A percentile compares a stretch with the other conserved stretches of the same genome.
Evolutionary conservation across 2,329 filamentous ascomycete genomes (phyloP).

Genomic region (Trichothecium sympodiale): DNA sequence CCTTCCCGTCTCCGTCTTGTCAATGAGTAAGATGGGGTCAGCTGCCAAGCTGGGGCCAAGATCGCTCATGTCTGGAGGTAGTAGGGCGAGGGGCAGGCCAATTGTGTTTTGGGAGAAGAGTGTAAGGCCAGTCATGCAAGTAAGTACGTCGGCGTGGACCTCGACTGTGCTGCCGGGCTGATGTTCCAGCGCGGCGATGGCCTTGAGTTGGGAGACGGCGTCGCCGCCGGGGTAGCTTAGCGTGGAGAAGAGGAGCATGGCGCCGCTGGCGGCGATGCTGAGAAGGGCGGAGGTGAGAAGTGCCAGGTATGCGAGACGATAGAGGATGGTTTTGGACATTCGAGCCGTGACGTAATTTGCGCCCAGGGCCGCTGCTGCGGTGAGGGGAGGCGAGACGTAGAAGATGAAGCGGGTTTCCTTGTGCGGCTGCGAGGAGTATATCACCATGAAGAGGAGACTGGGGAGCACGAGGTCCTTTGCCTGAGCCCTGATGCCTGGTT

Average conservation of each 20-base stretch:
- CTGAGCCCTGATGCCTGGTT: slow-evolving; percentile 30
- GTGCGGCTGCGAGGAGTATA: slow-evolving; percentile 86
- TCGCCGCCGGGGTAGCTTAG: slow-evolving; percentile 91
- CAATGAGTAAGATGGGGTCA: slow-evolving; percentile 30
- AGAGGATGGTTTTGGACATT: slow-evolving; percentile 47
- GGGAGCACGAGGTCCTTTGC: slow-evolving; percentile 49
- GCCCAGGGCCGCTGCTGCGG: slow-evolving; percentile 62
- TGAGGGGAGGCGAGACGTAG: slow-evolving; percentile 73
- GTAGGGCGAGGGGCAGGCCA: slow-evolving; percentile 23
- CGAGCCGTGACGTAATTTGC: slow-evolving; percentile 61
- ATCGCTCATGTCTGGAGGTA: slow-evolving; percentile 6
- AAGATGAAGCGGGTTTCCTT: slow-evolving; percentile 96
- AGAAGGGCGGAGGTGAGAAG: slow-evolving; percentile 49
- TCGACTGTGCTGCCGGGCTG: slow-evolving; percentile 14
- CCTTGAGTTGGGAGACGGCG: slow-evolving; percentile 50
- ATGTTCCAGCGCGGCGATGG: slow-evolving; percentile 14
- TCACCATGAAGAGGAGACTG: slow-evolving; percentile 56
- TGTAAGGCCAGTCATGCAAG: slow-evolving; percentile 62
- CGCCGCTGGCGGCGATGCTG: slow-evolving; percentile 49
- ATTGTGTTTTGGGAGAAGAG: slow-evolving; percentile 46
- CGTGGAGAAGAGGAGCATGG: slow-evolving; percentile 66
- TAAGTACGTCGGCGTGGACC: slow-evolving; percentile 54
- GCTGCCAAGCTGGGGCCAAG: slow-evolving; percentile 9
- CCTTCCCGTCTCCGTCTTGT: slow-evolving; percentile 49
- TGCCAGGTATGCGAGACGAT: slow-evolving; percentile 39